phyloP scores from a whole-genome alignment of 768 basidiomycete genomes.

The Lactifluus hygrophoroides region DNA sequence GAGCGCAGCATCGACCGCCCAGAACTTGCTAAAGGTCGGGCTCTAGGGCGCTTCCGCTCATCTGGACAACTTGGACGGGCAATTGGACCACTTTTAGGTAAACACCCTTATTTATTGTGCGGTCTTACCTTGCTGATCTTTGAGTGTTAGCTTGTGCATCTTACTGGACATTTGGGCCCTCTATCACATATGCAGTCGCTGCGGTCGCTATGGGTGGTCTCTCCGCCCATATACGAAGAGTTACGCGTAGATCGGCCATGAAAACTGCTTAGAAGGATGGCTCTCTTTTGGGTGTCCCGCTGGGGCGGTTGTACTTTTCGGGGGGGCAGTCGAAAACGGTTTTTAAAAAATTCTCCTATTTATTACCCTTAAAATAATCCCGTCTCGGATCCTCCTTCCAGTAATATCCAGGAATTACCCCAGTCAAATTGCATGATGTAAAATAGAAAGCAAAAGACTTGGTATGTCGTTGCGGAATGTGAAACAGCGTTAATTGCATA shows the following conservation, averaged over 20 bases:
- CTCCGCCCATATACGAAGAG: conserved; percentile 46
- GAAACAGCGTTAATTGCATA: conserved; percentile 22
- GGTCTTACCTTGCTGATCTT: neutral
- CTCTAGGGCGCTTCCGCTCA: conserved; percentile 79
- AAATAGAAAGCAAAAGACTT: neutral
- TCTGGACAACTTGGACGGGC: conserved; percentile 94
- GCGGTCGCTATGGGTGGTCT: conserved; percentile 59
- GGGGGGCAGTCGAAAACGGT: no score
- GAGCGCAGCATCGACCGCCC: conserved; percentile 47
- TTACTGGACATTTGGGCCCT: conserved; percentile 85
- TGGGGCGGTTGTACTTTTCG: neutral
- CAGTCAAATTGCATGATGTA: conserved; percentile 1
- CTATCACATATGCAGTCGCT: conserved; percentile 59
- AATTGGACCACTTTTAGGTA: conserved; percentile 84
- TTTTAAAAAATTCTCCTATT: neutral
- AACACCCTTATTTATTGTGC: neutral
- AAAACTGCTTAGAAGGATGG: neutral
- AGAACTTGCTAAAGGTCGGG: conserved; percentile 73
- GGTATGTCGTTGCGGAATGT: conserved; percentile 24
- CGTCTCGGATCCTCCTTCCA: neutral
- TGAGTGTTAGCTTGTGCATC: conserved; percentile 59
- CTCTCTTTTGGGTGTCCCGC: neutral
- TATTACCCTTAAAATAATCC: neutral
- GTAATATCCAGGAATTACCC: neutral
- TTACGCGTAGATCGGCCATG: conserved; percentile 26